phyloP scores from a whole-genome alignment of 371 early-diverging fungal genomes.

The Nematocida sp. region DNA sequence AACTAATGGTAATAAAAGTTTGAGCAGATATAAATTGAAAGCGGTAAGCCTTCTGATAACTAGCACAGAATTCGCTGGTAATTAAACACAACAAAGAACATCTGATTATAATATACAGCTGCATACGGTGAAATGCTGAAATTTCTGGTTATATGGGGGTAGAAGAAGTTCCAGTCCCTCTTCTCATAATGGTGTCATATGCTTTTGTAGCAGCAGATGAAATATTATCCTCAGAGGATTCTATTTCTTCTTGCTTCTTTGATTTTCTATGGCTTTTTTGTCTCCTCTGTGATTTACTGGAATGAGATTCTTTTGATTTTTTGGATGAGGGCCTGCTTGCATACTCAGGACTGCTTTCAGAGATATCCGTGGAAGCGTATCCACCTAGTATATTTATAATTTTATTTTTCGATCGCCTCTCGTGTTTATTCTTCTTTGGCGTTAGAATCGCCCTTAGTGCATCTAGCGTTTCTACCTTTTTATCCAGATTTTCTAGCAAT shows the following conservation, averaged over 20 bases:
- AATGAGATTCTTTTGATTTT: background rate
- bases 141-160: background rate
- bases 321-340: background rate
- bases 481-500: slow-evolving; percentile 8
- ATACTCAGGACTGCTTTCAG: background rate
- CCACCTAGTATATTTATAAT: slow-evolving; percentile 49
- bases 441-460: background rate
- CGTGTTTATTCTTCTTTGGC: background rate
- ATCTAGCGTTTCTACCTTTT: background rate
- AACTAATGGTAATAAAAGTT: too few relatives aligned
- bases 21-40: too few relatives aligned
- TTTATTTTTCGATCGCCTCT: slow-evolving; percentile 11
- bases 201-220: slow-evolving; percentile 9
- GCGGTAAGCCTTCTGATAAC: too few relatives aligned
- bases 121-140: too few relatives aligned
- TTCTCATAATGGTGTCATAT: slow-evolving; percentile 21
- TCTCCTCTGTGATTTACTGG: background rate
- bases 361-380: slow-evolving; percentile 16
- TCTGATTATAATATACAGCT: too few relatives aligned
- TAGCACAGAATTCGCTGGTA: too few relatives aligned
- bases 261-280: background rate
- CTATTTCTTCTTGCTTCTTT: background rate
- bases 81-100: too few relatives aligned
- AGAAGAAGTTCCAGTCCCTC: background rate
- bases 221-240: slow-evolving; percentile 10